Percentiles rank a stretch among this genome's conserved stretches.
Evolutionary conservation across 2,329 filamentous ascomycete genomes (phyloP).

Genomic region (Colletotrichum limetticola): DNA sequence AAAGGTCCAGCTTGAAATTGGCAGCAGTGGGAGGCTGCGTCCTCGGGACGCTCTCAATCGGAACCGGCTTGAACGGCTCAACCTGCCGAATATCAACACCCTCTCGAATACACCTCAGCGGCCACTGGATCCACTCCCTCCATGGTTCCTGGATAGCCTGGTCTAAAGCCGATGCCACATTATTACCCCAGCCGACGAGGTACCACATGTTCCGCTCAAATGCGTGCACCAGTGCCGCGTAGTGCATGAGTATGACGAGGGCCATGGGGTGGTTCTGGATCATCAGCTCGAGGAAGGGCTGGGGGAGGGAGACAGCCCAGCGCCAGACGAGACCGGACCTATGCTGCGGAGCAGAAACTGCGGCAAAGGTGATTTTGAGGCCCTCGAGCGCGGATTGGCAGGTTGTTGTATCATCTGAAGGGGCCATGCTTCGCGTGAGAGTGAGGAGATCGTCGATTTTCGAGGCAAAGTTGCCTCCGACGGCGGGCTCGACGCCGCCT

Average conservation of each 20-base stretch:
- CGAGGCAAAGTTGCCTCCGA: slow-evolving; percentile 11
- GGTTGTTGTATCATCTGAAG: slow-evolving; percentile 25
- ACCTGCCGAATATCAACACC: slow-evolving; percentile 19
- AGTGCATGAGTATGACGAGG: slow-evolving; percentile 37
- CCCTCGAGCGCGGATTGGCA: slow-evolving; percentile 30
- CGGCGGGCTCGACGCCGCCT: slow-evolving; percentile 19
- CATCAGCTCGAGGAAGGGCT: slow-evolving; percentile 35
- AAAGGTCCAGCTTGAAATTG: slow-evolving; percentile 12
- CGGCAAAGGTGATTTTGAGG: slow-evolving; percentile 27
- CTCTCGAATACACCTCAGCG: slow-evolving; percentile 26
- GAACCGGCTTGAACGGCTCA: background rate
- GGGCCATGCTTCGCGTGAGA: slow-evolving; percentile 30
- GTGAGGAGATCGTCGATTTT: slow-evolving; percentile 30
- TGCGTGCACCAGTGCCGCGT: slow-evolving; percentile 33
- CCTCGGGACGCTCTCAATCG: background rate
- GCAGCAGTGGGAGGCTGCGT: background rate
- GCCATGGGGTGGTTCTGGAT: slow-evolving; percentile 33
- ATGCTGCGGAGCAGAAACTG: slow-evolving; percentile 15
- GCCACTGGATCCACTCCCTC: slow-evolving; percentile 32
- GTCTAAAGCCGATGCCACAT: slow-evolving; percentile 18
- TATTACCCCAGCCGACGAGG: slow-evolving; percentile 21
- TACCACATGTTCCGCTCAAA: slow-evolving; percentile 33
- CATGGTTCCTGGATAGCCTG: slow-evolving; percentile 31
- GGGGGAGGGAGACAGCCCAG: slow-evolving; percentile 36
- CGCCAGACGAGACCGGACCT: slow-evolving; percentile 33